These are phyloP conservation scores for Talaromyces marneffei DNA, from an alignment of 2,329 filamentous ascomycete genomes.

Conservation along the genomic window DNA sequence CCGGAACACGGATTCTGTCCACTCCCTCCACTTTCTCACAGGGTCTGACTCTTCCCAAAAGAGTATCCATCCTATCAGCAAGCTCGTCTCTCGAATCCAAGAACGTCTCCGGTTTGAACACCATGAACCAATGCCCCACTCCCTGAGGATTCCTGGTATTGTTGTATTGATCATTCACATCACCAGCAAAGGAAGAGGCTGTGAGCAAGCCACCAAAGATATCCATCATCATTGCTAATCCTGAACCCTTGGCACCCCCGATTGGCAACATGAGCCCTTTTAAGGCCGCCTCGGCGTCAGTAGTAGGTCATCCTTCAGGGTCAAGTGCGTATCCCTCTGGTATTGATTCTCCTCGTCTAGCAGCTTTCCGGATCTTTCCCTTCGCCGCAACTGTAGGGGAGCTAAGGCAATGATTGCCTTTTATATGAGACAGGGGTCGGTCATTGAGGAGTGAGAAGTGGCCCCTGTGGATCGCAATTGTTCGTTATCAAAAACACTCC, in stretches of 20 bases:
- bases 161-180: conserved; percentile 10
- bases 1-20: conserved; percentile 1
- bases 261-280: conserved; percentile 19
- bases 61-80: conserved; percentile 6
- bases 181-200: conserved; percentile 6
- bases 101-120: conserved; percentile 5
- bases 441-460: neutral
- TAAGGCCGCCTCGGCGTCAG: conserved; percentile 19
- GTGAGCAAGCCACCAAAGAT: conserved; percentile 10
- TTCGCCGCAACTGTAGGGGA: conserved; percentile 20
- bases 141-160: conserved; percentile 5
- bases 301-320: conserved; percentile 19
- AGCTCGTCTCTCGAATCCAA: neutral
- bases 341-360: conserved; percentile 21
- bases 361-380: conserved; percentile 23
- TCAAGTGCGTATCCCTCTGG: conserved; percentile 23
- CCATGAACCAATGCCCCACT: conserved; percentile 12
- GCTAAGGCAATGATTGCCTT: neutral
- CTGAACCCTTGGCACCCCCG: conserved; percentile 17
- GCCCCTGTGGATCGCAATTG: neutral
- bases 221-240: conserved; percentile 17
- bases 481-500: neutral
- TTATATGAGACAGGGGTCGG: neutral
- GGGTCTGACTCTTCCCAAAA: neutral
- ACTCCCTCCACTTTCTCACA: conserved; percentile 4